These are phyloP conservation scores for Camellia japonica DNA, from an alignment of 148 eudicot species.

Conservation along the genomic window DNA sequence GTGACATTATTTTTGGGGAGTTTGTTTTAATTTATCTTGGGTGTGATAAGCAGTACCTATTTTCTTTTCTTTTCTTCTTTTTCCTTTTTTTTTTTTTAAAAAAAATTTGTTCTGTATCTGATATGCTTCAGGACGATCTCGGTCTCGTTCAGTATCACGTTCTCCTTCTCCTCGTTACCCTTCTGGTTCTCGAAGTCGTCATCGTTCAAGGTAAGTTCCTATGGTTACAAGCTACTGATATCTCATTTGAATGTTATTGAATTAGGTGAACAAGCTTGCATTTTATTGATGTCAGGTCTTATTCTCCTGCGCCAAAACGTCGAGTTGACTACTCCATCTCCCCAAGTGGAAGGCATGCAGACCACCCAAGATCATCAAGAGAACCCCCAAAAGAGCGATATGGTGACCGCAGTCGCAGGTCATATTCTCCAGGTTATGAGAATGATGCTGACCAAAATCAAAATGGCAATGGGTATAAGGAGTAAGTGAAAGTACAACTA, in stretches of 20 bases:
- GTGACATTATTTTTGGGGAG: neutral
- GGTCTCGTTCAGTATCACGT: slow-evolving; percentile 59
- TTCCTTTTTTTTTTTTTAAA: too few species aligned
- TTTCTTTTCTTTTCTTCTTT: neutral
- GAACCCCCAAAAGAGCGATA: slow-evolving; percentile 37
- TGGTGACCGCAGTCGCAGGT: slow-evolving; percentile 28
- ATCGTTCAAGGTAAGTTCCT: slow-evolving; percentile 43
- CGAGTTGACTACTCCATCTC: slow-evolving; percentile 49
- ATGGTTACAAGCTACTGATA: neutral
- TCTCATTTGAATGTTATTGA: neutral
- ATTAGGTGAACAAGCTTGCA: neutral
- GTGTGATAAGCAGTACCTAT: neutral
- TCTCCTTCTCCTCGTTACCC: slow-evolving; percentile 54
- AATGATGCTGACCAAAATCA: slow-evolving; percentile 27
- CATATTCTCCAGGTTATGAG: slow-evolving; percentile 44
- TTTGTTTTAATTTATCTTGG: neutral
- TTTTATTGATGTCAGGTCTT: slow-evolving; percentile 40
- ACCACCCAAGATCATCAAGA: slow-evolving; percentile 44
- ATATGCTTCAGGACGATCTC: slow-evolving; percentile 44
- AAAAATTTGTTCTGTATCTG: neutral
- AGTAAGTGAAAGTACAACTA: slow-evolving; percentile 14
- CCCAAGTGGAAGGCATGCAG: slow-evolving; percentile 51
- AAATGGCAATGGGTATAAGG: slow-evolving; percentile 37
- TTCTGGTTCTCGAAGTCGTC: slow-evolving; percentile 51
- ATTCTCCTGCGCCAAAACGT: slow-evolving; percentile 52